Evolutionary conservation across 2,329 filamentous ascomycete species (phyloP), one percentile per base, ranked within the genome.

Genomic region (Botrytis byssoidea): DNA sequence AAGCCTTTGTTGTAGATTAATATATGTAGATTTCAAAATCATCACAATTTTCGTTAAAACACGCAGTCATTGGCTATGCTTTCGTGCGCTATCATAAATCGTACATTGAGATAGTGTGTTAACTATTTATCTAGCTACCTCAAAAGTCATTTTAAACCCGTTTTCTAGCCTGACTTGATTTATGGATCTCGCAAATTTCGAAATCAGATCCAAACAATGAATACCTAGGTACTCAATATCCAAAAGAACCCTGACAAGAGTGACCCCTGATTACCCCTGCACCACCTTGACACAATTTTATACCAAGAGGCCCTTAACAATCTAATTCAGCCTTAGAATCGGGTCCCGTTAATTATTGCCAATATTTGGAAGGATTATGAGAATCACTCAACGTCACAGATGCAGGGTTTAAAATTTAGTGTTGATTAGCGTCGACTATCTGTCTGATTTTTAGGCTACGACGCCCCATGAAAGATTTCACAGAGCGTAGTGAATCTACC

Each of bases 1-100:
- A 95, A 92, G 84, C 95, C 95, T 48, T 72, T 81, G 42, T 72
- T 81, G 57, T 81, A 79, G 74, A 44, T 42, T 69, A 42, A 44
- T 69, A 57, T 16, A 42, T 57, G n/a, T 40, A 18, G 66, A 42
- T 29, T 57, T 7, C 7, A 32, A 40, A 4, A 42, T 40, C 55
- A 37, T 42, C 6, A 29, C 55, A 22, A 57, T 42, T 68, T 25
- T 68, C 57, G 6, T n/a, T 25, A 32, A 57, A 1, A 42, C 22
- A 18, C 57, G 25, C n/a, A 42, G 35, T 42, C 25, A 16, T n/a
- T 68, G 20, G 18, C 35, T 42, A 25, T 22, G 22, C 8, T 20
- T 9, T 25, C 46, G 10, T 48, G 44, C 14, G 25, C 22, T 4
- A n/a, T 18, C 29, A 22, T n/a, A 10, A 46, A 20, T n/a, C 8